Conservation (phyloP, 169 alveolate species). For the Eimeria maxima region DNA sequence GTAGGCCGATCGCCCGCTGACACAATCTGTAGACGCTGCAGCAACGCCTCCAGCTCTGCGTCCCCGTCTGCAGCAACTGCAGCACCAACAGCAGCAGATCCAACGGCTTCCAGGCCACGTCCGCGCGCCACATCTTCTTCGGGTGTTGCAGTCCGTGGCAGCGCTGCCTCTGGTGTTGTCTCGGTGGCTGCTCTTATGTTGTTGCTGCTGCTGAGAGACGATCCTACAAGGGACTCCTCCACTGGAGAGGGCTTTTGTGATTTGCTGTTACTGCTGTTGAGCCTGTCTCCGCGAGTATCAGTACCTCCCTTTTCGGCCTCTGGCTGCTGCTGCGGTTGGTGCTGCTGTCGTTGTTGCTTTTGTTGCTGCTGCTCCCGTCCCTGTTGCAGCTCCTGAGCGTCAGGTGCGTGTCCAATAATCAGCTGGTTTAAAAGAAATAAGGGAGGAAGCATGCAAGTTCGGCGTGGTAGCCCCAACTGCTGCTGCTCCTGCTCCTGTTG, state of each 20-base stretch:
- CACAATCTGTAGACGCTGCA: conserved; percentile 13
- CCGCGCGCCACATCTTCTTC: neutral
- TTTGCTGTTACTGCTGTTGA: neutral
- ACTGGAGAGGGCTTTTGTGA: neutral
- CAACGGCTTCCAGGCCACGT: neutral
- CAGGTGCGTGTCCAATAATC: neutral
- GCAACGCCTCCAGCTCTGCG: conserved; percentile 25
- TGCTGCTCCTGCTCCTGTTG: neutral
- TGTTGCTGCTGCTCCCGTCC: neutral
- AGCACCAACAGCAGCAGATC: neutral
- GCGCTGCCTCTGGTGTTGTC: neutral
- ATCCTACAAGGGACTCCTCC: too few relatives aligned
- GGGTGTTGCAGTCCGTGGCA: too few relatives aligned
- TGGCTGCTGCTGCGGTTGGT: neutral
- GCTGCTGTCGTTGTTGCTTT: neutral
- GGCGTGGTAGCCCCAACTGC: neutral
- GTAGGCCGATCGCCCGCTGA: neutral
- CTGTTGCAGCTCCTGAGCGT: neutral
- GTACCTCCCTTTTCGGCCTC: neutral
- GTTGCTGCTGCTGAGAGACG: neutral
- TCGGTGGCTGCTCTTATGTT: neutral
- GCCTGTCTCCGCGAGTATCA: neutral
- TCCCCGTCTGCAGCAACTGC: conserved; percentile 14
- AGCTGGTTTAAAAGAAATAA: conserved; percentile 1
- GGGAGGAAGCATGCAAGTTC: neutral